These are phyloP conservation scores for Solanum okadae DNA, from an alignment of 257 asterid genomes.

Conservation along the genomic window DNA sequence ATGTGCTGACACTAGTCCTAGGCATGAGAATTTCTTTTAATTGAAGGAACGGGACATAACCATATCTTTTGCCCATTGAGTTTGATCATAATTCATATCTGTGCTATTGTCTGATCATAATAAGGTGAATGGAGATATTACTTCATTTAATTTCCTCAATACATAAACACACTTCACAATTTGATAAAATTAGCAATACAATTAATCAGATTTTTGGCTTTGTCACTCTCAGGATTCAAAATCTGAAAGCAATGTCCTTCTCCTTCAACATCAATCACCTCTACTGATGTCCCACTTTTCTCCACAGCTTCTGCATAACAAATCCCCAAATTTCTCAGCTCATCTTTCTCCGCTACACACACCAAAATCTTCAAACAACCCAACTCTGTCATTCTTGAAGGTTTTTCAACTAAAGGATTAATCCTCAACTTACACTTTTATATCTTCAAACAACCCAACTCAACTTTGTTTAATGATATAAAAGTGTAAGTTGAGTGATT, in stretches of 20 bases:
- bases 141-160: neutral
- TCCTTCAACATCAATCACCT: constrained; percentile 4
- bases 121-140: too few species aligned
- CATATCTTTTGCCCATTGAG: too few species aligned
- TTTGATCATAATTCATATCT: too few species aligned
- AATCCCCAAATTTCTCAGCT: neutral
- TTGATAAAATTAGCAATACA: neutral
- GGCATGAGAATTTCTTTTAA: neutral
- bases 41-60: too few species aligned
- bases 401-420: neutral
- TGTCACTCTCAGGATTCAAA: neutral
- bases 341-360: neutral
- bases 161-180: neutral
- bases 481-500: too few species aligned
- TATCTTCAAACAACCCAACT: too few species aligned
- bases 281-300: neutral
- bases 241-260: constrained; percentile 10
- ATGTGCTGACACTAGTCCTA: neutral
- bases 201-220: neutral
- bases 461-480: too few species aligned
- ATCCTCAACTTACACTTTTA: neutral
- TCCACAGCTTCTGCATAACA: neutral
- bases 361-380: constrained; percentile 3
- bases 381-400: neutral
- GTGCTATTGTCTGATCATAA: too few species aligned